phyloP scores from a whole-genome alignment of 305 asterid species.

The Fraxinus nigra region DNA sequence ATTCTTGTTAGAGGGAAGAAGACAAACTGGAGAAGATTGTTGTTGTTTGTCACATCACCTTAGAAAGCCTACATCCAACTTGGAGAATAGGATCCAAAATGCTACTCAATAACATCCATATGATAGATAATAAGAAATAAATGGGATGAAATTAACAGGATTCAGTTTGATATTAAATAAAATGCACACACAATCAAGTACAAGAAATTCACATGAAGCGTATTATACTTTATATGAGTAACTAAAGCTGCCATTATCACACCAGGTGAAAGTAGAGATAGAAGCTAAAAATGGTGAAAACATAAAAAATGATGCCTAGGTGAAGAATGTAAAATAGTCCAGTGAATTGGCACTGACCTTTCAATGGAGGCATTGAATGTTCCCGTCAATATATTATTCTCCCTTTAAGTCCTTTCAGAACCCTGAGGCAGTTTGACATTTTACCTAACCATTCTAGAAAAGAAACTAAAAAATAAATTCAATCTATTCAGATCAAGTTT shows the following conservation, averaged over 20 bases:
- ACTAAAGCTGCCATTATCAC: slow-evolving; percentile 5
- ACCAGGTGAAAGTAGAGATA: neutral
- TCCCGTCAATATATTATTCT: neutral
- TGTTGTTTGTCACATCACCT: slow-evolving; percentile 30
- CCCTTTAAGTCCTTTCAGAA: slow-evolving; percentile 13
- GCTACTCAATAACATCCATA: neutral
- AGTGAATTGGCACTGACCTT: neutral
- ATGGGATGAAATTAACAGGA: neutral
- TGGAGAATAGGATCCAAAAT: slow-evolving; percentile 9
- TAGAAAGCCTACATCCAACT: slow-evolving; percentile 12
- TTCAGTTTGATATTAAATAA: neutral
- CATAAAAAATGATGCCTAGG: neutral
- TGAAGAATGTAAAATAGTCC: neutral
- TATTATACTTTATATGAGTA: neutral
- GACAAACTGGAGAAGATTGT: slow-evolving; percentile 26
- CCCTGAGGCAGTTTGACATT: slow-evolving; percentile 8
- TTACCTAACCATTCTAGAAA: neutral
- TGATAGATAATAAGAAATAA: neutral
- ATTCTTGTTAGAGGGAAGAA: slow-evolving; percentile 36
- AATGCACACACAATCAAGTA: neutral
- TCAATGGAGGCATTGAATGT: slow-evolving; percentile 4
- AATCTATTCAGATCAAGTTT: neutral
- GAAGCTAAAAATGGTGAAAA: neutral
- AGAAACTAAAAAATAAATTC: neutral
- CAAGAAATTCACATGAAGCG: neutral